A percentile compares a stretch with the other conserved stretches of the same genome.
Evolutionary conservation across 768 basidiomycete genomes (phyloP).

Genomic region (Amanita thiersii): DNA sequence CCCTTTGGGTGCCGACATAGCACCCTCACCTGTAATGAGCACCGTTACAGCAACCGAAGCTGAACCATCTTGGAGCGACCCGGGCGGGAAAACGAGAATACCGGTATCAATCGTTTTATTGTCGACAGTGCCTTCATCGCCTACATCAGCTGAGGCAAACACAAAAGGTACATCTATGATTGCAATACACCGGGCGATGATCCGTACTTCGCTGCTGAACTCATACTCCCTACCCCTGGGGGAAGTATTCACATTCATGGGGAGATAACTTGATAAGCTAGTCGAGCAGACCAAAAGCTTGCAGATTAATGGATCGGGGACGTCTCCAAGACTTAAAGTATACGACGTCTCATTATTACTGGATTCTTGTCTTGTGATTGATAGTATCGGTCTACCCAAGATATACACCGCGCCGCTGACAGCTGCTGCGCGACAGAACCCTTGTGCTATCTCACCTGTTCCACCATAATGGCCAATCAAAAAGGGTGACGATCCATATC

Average conservation of each 20-base stretch:
- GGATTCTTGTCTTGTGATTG: constrained; percentile 14
- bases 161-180: constrained; percentile 34
- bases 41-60: constrained; percentile 46
- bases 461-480: constrained; percentile 95
- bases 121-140: constrained; percentile 19
- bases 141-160: constrained; percentile 10
- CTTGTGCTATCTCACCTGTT: constrained; percentile 86
- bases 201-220: not conserved
- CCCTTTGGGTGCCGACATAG: constrained; percentile 64
- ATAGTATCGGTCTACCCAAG: constrained; percentile 42
- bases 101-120: constrained; percentile 45
- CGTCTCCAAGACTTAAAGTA: constrained; percentile 44
- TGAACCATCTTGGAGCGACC: constrained; percentile 42
- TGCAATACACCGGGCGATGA: constrained; percentile 41
- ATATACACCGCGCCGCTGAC: constrained; percentile 74
- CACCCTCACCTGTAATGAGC: constrained; percentile 64
- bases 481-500: constrained; percentile 79
- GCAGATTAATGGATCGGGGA: constrained; percentile 51
- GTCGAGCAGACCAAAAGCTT: constrained; percentile 47
- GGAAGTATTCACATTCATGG: constrained; percentile 13
- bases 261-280: constrained; percentile 23
- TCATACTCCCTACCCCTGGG: not conserved
- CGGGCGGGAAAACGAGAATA: constrained; percentile 71
- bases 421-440: constrained; percentile 82
- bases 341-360: constrained; percentile 21